These are phyloP conservation scores for Wickerhamomyces silvicola DNA, from an alignment of 805 yeast species.

Conservation along the genomic window DNA sequence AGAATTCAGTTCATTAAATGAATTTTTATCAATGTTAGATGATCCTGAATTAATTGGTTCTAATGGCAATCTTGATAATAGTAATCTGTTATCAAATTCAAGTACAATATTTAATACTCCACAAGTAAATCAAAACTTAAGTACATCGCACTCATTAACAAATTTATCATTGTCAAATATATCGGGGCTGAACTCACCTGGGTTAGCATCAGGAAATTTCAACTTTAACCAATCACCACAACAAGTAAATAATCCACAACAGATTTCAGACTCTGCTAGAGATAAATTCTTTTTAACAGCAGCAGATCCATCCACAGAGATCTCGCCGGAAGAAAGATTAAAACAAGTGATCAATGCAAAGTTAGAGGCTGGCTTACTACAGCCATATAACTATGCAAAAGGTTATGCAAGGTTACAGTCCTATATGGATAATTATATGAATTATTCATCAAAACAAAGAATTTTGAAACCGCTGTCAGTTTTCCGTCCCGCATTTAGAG, in stretches of 20 bases:
- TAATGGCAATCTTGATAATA: slow-evolving; percentile 12
- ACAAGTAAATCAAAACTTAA: slow-evolving; percentile 1
- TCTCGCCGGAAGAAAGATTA: slow-evolving; percentile 87
- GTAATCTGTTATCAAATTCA: slow-evolving; percentile 1
- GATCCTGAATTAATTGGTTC: slow-evolving; percentile 66
- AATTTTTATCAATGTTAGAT: slow-evolving; percentile 83
- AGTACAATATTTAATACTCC: slow-evolving; percentile 2
- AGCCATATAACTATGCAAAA: slow-evolving; percentile 89
- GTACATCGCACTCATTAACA: slow-evolving; percentile 21
- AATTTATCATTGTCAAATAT: slow-evolving; percentile 20
- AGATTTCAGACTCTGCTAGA: slow-evolving; percentile 61
- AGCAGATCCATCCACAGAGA: slow-evolving; percentile 93
- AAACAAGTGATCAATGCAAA: slow-evolving; percentile 93
- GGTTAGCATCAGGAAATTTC: slow-evolving; percentile 6
- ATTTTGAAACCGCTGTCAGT: slow-evolving; percentile 79
- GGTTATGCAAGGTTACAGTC: slow-evolving; percentile 87
- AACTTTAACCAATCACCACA: slow-evolving; percentile 3
- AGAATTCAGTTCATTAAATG: slow-evolving; percentile 84
- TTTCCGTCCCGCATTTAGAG: slow-evolving; percentile 88
- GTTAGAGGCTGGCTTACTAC: slow-evolving; percentile 84
- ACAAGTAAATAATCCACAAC: slow-evolving; percentile 5
- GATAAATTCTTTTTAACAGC: slow-evolving; percentile 94
- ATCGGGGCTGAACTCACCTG: slow-evolving; percentile 18
- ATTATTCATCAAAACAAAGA: slow-evolving; percentile 71
- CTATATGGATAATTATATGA: slow-evolving; percentile 93